phyloP scores from a whole-genome alignment of 345 rosid species.

The Garcia nutans region DNA sequence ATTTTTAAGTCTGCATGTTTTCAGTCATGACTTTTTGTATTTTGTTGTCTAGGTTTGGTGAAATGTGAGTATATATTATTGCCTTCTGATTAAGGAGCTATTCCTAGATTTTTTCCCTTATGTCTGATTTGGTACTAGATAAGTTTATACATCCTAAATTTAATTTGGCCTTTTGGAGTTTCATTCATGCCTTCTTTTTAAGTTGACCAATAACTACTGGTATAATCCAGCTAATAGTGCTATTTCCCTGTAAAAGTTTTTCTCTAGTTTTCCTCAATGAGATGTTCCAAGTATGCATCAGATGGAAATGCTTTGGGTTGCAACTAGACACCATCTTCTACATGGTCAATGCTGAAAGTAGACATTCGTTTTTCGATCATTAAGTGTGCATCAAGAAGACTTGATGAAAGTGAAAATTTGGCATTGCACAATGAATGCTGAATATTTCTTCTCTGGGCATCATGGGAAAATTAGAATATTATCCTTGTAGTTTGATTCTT shows the following conservation, averaged over 20 bases:
- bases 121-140: background rate
- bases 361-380: background rate
- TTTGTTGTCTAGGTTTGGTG: background rate
- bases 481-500: background rate
- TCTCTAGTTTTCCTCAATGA: background rate
- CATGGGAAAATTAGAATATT: background rate
- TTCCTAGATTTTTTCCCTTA: background rate
- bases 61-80: background rate
- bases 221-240: background rate
- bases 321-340: background rate
- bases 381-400: background rate
- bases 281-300: background rate
- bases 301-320: background rate
- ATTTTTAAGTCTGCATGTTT: background rate
- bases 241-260: background rate
- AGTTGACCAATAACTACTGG: background rate
- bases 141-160: background rate
- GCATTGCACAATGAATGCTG: background rate
- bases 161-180: background rate
- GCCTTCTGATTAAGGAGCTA: too few relatives aligned
- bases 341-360: background rate
- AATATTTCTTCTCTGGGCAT: background rate
- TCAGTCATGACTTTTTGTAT: background rate
- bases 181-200: too few relatives aligned
- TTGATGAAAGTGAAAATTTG: background rate